These are phyloP conservation scores for Sphaerulina vaccinii DNA, from an alignment of 2,329 filamentous ascomycete species.

Conservation along the genomic window DNA sequence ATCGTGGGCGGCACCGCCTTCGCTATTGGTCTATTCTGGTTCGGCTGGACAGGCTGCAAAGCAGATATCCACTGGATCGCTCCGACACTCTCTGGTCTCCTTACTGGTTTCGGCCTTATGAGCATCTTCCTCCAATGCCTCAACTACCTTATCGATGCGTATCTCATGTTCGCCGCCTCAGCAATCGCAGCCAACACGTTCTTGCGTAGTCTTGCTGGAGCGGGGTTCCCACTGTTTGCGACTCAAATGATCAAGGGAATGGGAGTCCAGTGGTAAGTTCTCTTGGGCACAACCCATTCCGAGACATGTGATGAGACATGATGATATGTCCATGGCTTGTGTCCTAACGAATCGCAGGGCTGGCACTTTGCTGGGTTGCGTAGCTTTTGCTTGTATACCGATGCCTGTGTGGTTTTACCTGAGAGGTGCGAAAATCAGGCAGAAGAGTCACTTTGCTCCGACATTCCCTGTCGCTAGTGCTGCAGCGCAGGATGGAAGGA, in stretches of 20 bases:
- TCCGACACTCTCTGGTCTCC: slow-evolving; percentile 45
- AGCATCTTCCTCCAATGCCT: slow-evolving; percentile 42
- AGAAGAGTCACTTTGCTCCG: slow-evolving; percentile 43
- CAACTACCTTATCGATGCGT: slow-evolving; percentile 53
- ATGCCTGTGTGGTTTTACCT: slow-evolving; percentile 47
- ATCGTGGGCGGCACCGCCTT: slow-evolving; percentile 51
- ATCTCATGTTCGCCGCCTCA: slow-evolving; percentile 52
- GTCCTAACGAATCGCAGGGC: no score
- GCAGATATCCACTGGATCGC: slow-evolving; percentile 44
- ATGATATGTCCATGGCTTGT: no score
- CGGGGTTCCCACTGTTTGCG: slow-evolving; percentile 39
- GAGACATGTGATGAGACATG: no score
- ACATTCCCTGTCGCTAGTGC: slow-evolving; percentile 19
- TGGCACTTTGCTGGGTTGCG: slow-evolving; percentile 46
- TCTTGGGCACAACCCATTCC: no score
- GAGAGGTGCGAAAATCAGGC: slow-evolving; percentile 44
- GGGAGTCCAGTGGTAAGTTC: slow-evolving; percentile 52
- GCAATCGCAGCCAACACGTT: slow-evolving; percentile 41
- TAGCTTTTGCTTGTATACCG: slow-evolving; percentile 44
- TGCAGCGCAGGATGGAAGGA: slow-evolving; percentile 16
- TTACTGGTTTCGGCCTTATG: slow-evolving; percentile 46
- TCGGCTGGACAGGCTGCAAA: slow-evolving; percentile 47
- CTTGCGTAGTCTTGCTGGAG: slow-evolving; percentile 50
- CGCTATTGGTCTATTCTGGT: slow-evolving; percentile 41
- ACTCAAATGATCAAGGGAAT: slow-evolving; percentile 56